Conservation (phyloP, 176 grass and related monocot species). For the Juncus effusus region DNA sequence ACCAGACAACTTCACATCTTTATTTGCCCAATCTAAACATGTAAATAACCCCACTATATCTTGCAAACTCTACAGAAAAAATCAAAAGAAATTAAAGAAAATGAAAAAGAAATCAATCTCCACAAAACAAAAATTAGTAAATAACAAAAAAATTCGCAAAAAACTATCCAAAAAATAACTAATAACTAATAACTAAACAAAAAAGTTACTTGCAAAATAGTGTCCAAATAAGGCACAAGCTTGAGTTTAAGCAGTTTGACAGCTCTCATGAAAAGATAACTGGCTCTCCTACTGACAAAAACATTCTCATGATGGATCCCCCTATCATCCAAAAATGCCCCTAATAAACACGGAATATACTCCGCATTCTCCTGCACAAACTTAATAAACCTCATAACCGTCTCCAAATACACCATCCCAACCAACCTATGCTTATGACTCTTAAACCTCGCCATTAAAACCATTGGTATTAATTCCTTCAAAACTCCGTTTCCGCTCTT, state of each 20-base stretch:
- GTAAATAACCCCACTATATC: conserved; percentile 66
- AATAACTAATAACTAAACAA: neutral
- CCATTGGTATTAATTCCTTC: conserved; percentile 69
- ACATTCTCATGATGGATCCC: conserved; percentile 80
- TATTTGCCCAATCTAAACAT: conserved; percentile 45
- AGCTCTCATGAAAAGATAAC: conserved; percentile 95
- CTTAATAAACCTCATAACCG: conserved; percentile 76
- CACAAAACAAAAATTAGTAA: neutral
- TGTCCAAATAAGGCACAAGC: conserved; percentile 79
- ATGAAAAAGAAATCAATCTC: conserved; percentile 15
- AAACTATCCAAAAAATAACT: conserved; percentile 18
- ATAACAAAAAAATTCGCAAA: conserved; percentile 20
- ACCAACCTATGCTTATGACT: conserved; percentile 87
- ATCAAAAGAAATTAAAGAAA: conserved; percentile 33
- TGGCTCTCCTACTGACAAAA: conserved; percentile 67
- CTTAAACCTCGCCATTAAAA: conserved; percentile 65
- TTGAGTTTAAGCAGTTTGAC: conserved; percentile 80
- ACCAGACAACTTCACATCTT: conserved; percentile 53
- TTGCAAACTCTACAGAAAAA: conserved; percentile 57
- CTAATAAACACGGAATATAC: conserved; percentile 66
- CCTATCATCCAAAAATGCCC: conserved; percentile 78
- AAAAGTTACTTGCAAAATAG: conserved; percentile 65
- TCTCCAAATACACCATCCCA: conserved; percentile 80
- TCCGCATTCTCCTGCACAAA: conserved; percentile 79
- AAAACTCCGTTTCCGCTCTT: conserved; percentile 54